phyloP scores from a whole-genome alignment of 2,329 filamentous ascomycete genomes.

The Anisogramma anomala region DNA sequence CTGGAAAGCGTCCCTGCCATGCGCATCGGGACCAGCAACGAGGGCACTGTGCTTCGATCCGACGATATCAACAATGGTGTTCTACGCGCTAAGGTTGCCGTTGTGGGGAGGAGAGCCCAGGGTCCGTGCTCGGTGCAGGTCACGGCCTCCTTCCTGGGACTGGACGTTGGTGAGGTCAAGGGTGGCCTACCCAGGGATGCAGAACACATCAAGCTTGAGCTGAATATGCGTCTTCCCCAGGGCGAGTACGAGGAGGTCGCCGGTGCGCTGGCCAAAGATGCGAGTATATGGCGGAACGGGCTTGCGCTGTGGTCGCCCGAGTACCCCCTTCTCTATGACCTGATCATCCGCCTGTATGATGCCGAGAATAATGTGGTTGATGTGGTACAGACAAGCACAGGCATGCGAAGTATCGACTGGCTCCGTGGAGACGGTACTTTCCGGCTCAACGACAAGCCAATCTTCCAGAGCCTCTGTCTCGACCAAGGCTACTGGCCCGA shows the following conservation, averaged over 20 bases:
- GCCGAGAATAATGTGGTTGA: constrained; percentile 34
- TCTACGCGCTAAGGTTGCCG: constrained; percentile 37
- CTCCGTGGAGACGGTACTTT: constrained; percentile 45
- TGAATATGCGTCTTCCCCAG: constrained; percentile 31
- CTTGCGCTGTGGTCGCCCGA: constrained; percentile 54
- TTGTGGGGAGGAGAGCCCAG: constrained; percentile 37
- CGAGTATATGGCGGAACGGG: constrained; percentile 36
- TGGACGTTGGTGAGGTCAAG: constrained; percentile 32
- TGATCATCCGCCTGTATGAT: constrained; percentile 41
- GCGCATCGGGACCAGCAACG: constrained; percentile 42
- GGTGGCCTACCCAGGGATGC: constrained; percentile 37
- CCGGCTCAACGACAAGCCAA: constrained; percentile 44
- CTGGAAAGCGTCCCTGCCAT: constrained; percentile 42
- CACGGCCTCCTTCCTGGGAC: constrained; percentile 39
- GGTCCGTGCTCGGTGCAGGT: constrained; percentile 39
- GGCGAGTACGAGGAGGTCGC: constrained; percentile 30
- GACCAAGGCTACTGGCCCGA: constrained; percentile 55
- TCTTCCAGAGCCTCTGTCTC: constrained; percentile 48
- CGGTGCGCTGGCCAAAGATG: constrained; percentile 19
- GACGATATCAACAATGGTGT: constrained; percentile 41
- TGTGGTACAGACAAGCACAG: constrained; percentile 46
- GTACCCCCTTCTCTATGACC: constrained; percentile 43
- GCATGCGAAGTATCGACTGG: constrained; percentile 52
- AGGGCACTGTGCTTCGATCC: constrained; percentile 45
- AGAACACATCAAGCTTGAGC: constrained; percentile 33